These are phyloP conservation scores for Aureobasidium melanogenum DNA, from an alignment of 2,329 filamentous ascomycete genomes.

Conservation along the genomic window DNA sequence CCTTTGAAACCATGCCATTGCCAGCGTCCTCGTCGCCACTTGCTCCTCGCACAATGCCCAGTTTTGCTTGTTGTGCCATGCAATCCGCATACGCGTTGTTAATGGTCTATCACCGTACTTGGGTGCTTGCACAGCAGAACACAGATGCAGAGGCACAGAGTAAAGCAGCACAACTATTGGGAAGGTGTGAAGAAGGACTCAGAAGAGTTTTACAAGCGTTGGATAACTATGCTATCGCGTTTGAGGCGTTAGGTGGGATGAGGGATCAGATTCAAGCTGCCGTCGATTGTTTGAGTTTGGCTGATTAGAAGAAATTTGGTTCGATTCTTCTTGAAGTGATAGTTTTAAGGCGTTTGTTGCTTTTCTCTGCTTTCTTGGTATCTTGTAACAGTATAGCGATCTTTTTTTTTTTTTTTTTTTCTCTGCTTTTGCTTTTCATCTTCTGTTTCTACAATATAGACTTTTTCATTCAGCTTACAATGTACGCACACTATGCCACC, in stretches of 20 bases:
- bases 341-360: neutral
- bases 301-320: neutral
- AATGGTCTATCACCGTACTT: constrained; percentile 28
- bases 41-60: constrained; percentile 36
- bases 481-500: too few species aligned
- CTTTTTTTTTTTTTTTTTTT: too few species aligned
- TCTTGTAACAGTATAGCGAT: too few species aligned
- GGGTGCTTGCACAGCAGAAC: neutral
- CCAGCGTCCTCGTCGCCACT: constrained; percentile 28
- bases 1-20: constrained; percentile 39
- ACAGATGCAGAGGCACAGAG: neutral
- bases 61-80: constrained; percentile 37
- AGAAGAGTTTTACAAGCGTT: constrained; percentile 12
- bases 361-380: neutral
- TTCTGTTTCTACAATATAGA: too few species aligned
- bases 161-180: neutral
- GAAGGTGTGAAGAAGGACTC: constrained; percentile 13
- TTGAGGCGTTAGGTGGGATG: constrained; percentile 18
- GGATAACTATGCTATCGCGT: constrained; percentile 15
- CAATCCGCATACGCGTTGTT: constrained; percentile 39
- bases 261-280: constrained; percentile 10
- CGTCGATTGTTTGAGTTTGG: neutral
- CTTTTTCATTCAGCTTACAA: too few species aligned
- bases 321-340: too few species aligned
- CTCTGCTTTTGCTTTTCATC: too few species aligned